phyloP scores from a whole-genome alignment of 1,284 basidiomycete species.

The Tilletia walkeri region DNA sequence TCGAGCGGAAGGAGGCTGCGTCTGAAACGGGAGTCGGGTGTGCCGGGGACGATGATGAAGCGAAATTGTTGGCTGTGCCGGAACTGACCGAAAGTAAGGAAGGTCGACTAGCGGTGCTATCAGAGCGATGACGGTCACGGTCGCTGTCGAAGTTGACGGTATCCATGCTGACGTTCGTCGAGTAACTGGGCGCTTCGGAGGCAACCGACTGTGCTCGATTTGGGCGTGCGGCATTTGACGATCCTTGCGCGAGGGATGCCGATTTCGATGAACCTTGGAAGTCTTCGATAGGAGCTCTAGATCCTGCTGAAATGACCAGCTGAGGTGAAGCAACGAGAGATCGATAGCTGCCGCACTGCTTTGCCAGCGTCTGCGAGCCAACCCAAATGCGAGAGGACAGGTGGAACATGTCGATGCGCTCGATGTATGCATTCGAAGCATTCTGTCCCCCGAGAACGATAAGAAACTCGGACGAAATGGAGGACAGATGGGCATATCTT shows the following conservation, averaged over 20 bases:
- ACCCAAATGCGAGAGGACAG: constrained; percentile 37
- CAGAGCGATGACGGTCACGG: constrained; percentile 1
- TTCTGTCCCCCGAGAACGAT: constrained; percentile 93
- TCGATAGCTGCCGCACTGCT: constrained; percentile 47
- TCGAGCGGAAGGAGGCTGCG: no score
- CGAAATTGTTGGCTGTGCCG: no score
- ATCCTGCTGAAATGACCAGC: background rate
- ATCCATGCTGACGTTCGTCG: background rate
- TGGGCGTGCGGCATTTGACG: no score
- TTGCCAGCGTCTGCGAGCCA: constrained; percentile 32
- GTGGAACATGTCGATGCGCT: constrained; percentile 46
- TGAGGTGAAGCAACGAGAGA: constrained; percentile 31
- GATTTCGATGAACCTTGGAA: background rate
- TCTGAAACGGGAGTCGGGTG: no score
- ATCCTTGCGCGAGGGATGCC: background rate
- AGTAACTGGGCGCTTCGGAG: no score
- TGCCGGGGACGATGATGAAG: no score
- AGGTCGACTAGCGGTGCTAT: background rate
- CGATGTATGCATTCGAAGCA: constrained; percentile 59
- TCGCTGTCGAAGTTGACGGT: background rate
- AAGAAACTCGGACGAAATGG: constrained; percentile 58
- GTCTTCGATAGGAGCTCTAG: constrained; percentile 4
- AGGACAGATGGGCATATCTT: constrained; percentile 48
- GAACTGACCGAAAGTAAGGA: no score
- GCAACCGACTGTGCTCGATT: no score